Conservation (phyloP, 139 green algal species). For the Axilococcus clingmanii region DNA sequence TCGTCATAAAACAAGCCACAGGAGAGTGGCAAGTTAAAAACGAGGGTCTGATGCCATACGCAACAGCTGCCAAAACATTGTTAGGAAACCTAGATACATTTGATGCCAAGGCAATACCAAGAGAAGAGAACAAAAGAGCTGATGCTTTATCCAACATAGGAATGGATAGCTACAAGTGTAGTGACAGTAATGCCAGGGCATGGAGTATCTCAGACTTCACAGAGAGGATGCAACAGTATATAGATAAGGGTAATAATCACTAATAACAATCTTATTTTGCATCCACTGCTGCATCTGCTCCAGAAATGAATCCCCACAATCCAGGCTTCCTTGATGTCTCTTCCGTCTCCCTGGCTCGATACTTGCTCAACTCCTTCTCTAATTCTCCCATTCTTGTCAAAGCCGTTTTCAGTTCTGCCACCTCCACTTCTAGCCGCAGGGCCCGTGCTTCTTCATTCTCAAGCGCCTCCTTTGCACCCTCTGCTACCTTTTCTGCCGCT, state of each 20-base stretch:
- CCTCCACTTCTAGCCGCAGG: constrained; percentile 45
- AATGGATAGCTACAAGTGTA: no score
- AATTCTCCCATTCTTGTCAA: constrained; percentile 28
- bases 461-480: constrained; percentile 19
- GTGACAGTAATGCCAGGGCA: no score
- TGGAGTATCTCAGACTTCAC: no score
- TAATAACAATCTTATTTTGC: no score
- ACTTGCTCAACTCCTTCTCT: constrained; percentile 29
- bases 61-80: constrained; percentile 4
- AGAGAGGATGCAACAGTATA: no score
- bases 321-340: constrained; percentile 7
- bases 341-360: neutral
- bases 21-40: constrained; percentile 27
- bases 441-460: constrained; percentile 33
- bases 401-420: constrained; percentile 35
- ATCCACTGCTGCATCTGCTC: constrained; percentile 7
- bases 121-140: constrained; percentile 26
- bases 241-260: no score
- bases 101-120: constrained; percentile 22
- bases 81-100: constrained; percentile 14
- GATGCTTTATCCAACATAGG: constrained; percentile 41
- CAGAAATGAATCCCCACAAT: constrained; percentile 29
- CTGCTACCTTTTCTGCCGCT: constrained; percentile 14
- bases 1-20: constrained; percentile 35
- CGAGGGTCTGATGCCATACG: constrained; percentile 12